These are phyloP conservation scores for Petunia axillaris DNA, from an alignment of 257 asterid genomes.

Conservation along the genomic window DNA sequence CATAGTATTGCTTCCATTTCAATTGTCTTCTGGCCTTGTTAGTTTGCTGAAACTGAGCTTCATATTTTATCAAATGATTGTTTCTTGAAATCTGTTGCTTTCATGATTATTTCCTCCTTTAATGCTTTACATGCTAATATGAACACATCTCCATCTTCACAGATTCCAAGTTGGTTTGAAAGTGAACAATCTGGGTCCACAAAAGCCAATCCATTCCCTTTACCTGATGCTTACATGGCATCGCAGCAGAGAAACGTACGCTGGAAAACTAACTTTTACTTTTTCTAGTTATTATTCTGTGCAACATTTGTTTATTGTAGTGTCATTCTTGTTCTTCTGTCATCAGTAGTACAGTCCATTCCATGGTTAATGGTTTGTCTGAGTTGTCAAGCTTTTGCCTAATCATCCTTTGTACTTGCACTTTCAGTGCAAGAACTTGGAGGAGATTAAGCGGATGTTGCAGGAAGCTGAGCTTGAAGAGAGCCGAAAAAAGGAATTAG, in stretches of 20 bases:
- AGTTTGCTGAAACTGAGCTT: neutral
- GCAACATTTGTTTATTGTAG: neutral
- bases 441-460: slow-evolving; percentile 70
- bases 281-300: neutral
- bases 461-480: slow-evolving; percentile 87
- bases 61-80: neutral
- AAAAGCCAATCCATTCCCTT: slow-evolving; percentile 75
- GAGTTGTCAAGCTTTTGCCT: slow-evolving; percentile 17
- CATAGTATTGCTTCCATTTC: neutral
- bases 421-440: slow-evolving; percentile 66
- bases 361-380: slow-evolving; percentile 3
- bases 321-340: neutral
- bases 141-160: slow-evolving; percentile 22
- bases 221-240: slow-evolving; percentile 79
- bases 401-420: slow-evolving; percentile 25
- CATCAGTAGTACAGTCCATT: neutral
- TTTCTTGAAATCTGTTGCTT: neutral
- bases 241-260: slow-evolving; percentile 83
- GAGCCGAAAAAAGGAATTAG: slow-evolving; percentile 77
- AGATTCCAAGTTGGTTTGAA: slow-evolving; percentile 85
- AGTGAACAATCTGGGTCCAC: slow-evolving; percentile 70
- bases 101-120: neutral
- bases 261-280: neutral
- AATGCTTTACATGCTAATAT: neutral
- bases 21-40: neutral